phyloP scores from a whole-genome alignment of 805 yeast species.

The Jamesozyma hellenica region DNA sequence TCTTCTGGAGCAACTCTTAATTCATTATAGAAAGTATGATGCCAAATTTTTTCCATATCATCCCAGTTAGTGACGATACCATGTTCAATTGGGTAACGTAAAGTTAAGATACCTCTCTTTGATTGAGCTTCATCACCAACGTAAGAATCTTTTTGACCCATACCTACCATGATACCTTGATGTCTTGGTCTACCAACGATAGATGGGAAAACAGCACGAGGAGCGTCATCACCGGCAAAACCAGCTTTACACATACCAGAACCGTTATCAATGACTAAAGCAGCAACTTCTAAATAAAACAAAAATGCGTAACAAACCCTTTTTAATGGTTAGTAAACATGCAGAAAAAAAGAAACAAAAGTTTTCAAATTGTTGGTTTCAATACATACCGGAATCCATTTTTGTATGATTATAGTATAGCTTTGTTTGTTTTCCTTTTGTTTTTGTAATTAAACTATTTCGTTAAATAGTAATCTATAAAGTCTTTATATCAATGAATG shows the following conservation, averaged over 20 bases:
- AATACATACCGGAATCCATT: slow-evolving; percentile 32
- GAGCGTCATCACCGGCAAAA: slow-evolving; percentile 99
- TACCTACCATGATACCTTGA: slow-evolving; percentile 99
- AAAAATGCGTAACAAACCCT: no score
- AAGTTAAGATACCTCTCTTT: slow-evolving; percentile 98
- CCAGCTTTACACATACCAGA: slow-evolving; percentile 99
- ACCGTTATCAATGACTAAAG: slow-evolving; percentile 92
- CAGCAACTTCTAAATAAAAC: slow-evolving; percentile 36
- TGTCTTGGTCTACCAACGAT: slow-evolving; percentile 99
- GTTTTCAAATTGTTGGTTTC: background rate
- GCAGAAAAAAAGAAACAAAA: no score
- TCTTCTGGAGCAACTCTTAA: slow-evolving; percentile 99
- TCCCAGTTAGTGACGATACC: slow-evolving; percentile 99
- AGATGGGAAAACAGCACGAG: slow-evolving; percentile 99
- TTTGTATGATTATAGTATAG: slow-evolving; percentile 3
- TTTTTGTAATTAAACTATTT: no score
- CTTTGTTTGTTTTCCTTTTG: no score
- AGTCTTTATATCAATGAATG: no score
- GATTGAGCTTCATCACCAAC: slow-evolving; percentile 99
- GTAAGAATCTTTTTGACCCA: slow-evolving; percentile 99
- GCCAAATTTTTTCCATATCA: slow-evolving; percentile 99
- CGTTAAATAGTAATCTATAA: no score
- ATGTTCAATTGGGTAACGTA: slow-evolving; percentile 99
- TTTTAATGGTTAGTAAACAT: no score
- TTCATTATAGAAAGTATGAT: slow-evolving; percentile 99